Base-by-base conservation (phyloP, 108 stramenopile genomes). In the Nannochloropsis gaditana region DNA sequence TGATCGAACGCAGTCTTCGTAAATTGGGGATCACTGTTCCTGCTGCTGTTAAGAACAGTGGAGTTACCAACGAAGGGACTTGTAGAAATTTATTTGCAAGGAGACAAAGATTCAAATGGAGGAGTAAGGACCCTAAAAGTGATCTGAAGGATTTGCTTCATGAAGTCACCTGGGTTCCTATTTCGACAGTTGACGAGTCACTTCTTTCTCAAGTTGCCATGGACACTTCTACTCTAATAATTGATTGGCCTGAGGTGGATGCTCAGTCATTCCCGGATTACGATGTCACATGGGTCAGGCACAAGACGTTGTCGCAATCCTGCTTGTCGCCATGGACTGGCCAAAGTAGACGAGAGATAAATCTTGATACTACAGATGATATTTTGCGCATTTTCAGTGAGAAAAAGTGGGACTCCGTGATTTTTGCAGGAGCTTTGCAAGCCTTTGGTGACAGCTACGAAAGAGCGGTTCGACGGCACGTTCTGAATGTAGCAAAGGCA, bases 401-500 rank as follows among this genome's bases (percentile, higher is more conserved):
- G 0, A 73, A 73, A 73, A 6, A 73, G 59, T 73, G 59, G 59
- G 59, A n/a, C 2, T n/a, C 59, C 8, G 59, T 73, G 19, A 73
- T 73, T n/a, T 73, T 73, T n/a, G 59, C 59, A 8, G 59, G 59
- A 15, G 59, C 5, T 73, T 73, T 73, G 59, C 59, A 73, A n/a
- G 59, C 59, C 59, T n/a, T n/a, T n/a, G 59, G 59, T 73, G 59
- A 73, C 4, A n/a, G 59, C 15, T 4, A n/a, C 59, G 59, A 73
- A 73, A 73, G n/a, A 3, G 59, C n/a, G 3, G 59, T 73, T 73
- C 15, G 59, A 73, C 59, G 59, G n/a, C 59, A n/a, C 59, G 59
- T 73, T 73, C 59, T 73, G 59, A 73, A n/a, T n/a, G n/a, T 73
- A 73, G 59, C 59, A n/a, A 15, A 73, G n/a, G 59, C 59, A n/a